phyloP scores from a whole-genome alignment of 2,329 filamentous ascomycete species.

The Trichoderma atrobrunneum region DNA sequence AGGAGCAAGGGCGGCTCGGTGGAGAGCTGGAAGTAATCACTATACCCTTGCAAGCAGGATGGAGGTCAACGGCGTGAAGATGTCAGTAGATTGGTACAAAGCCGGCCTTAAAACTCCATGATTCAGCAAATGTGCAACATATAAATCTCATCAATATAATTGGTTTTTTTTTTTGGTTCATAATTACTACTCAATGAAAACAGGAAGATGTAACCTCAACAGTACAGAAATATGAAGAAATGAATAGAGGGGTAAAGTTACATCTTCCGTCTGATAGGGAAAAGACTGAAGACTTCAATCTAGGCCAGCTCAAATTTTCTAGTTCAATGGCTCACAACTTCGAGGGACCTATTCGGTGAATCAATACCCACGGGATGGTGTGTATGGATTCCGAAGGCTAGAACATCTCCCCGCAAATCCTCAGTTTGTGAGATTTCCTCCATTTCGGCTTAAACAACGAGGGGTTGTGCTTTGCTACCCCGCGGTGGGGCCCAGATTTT shows the following conservation, averaged over 20 bases:
- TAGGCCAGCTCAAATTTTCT: too few relatives aligned
- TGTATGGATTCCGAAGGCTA: background rate
- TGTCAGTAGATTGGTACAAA: background rate
- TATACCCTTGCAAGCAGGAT: background rate
- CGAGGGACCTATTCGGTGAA: background rate
- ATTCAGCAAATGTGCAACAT: background rate
- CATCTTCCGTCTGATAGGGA: background rate
- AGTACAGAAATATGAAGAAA: background rate
- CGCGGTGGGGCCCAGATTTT: too few relatives aligned
- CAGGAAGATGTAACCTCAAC: background rate
- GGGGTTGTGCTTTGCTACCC: too few relatives aligned
- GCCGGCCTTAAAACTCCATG: background rate
- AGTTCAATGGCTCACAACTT: background rate
- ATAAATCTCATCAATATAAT: background rate
- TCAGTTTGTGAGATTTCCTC: too few relatives aligned
- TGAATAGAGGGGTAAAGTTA: background rate
- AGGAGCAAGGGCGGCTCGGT: too few relatives aligned
- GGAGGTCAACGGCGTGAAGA: background rate
- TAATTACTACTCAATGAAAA: background rate
- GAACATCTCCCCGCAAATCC: background rate
- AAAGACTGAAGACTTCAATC: background rate
- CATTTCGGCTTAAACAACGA: too few relatives aligned
- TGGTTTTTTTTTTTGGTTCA: background rate
- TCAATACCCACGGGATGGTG: background rate
- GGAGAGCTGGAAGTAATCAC: background rate